phyloP scores from a whole-genome alignment of 1,284 basidiomycete species.

The Leccinum pallidistipes region DNA sequence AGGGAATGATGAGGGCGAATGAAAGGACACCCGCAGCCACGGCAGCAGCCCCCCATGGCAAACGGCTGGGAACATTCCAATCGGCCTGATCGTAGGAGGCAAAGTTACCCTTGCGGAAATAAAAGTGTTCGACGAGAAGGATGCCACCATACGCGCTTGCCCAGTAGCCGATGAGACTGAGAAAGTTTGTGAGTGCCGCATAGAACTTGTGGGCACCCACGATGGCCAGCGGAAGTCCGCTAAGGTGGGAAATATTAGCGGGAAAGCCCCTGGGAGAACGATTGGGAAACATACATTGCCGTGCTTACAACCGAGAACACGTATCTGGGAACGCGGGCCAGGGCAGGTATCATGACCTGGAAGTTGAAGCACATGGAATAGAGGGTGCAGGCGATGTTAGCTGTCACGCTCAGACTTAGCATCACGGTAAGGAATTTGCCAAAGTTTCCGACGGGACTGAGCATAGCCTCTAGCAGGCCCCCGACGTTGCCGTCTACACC shows the following conservation, averaged over 20 bases:
- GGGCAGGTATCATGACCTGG: conserved; percentile 74
- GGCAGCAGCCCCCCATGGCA: conserved; percentile 70
- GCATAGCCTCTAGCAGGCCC: conserved; percentile 75
- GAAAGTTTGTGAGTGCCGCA: conserved; percentile 63
- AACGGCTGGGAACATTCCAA: conserved; percentile 54
- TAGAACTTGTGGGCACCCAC: conserved; percentile 70
- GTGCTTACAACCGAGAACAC: conserved; percentile 82
- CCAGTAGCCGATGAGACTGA: conserved; percentile 78
- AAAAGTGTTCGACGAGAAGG: conserved; percentile 62
- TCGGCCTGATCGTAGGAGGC: conserved; percentile 47
- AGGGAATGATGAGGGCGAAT: conserved; percentile 62
- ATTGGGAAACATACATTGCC: conserved; percentile 59
- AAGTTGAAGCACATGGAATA: conserved; percentile 85
- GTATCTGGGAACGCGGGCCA: conserved; percentile 76
- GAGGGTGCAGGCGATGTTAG: conserved; percentile 83
- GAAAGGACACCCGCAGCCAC: conserved; percentile 50
- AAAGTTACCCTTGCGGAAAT: conserved; percentile 57
- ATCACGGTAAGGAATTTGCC: conserved; percentile 88
- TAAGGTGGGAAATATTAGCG: conserved; percentile 19
- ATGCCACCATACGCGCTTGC: conserved; percentile 57
- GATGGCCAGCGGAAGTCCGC: conserved; percentile 59
- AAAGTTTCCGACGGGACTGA: conserved; percentile 69
- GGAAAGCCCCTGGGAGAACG: neutral
- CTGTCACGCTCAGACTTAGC: conserved; percentile 77
- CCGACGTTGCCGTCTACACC: conserved; percentile 60